Evolutionary conservation across 1,284 basidiomycete species (phyloP).

Genomic region (Caloboletus firmus): DNA sequence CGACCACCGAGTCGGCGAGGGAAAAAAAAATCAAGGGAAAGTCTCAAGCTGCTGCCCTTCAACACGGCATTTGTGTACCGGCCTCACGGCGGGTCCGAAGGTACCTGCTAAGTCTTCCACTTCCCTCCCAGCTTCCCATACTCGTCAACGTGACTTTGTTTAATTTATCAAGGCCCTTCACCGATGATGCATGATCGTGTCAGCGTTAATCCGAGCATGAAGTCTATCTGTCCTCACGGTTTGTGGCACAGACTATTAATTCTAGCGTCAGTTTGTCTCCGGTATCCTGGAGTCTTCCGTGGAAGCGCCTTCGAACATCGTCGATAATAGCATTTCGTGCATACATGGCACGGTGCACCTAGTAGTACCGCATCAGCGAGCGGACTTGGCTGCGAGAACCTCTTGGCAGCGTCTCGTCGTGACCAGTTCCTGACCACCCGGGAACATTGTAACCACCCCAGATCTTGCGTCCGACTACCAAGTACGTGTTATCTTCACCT

Average conservation of each 20-base stretch:
- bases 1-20: neutral
- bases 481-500: neutral
- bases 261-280: conserved; percentile 9
- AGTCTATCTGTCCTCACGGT: conserved; percentile 6
- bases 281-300: neutral
- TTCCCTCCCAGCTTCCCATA: conserved; percentile 6
- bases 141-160: neutral
- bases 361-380: neutral
- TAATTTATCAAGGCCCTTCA: neutral
- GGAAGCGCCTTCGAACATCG: too few relatives aligned
- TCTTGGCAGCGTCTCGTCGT: neutral
- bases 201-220: conserved; percentile 1
- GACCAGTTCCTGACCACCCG: neutral
- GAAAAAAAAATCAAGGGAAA: neutral
- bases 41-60: too few relatives aligned
- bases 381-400: neutral
- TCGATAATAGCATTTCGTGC: too few relatives aligned
- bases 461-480: neutral
- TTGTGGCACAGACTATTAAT: neutral
- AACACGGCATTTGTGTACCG: neutral
- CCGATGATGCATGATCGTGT: neutral
- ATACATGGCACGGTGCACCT: too few relatives aligned
- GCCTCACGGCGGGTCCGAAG: conserved; percentile 10
- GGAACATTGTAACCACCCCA: neutral
- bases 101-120: neutral